Conservation (phyloP, 2,329 filamentous ascomycete species). For the Xylariomycetidae sp. region DNA sequence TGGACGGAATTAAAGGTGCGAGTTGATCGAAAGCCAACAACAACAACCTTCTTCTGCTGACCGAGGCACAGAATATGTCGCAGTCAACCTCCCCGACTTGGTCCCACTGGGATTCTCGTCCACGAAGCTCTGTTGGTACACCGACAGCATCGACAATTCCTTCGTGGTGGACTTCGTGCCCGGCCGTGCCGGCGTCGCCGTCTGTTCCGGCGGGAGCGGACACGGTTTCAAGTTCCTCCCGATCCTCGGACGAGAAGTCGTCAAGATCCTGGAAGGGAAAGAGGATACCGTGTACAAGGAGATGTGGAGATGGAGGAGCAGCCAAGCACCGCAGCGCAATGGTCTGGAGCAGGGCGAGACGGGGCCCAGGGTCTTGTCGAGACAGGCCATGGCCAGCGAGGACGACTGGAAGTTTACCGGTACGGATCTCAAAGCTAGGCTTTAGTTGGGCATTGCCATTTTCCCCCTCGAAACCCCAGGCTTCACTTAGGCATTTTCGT, state of each 20-base stretch:
- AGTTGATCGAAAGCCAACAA: neutral
- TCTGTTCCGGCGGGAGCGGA: conserved; percentile 56
- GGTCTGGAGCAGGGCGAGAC: conserved; percentile 24
- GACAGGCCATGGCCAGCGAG: conserved; percentile 21
- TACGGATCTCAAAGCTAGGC: too few relatives aligned
- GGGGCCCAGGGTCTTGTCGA: conserved; percentile 21
- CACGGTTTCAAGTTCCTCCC: conserved; percentile 28
- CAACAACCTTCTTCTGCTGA: neutral
- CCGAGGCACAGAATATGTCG: conserved; percentile 16
- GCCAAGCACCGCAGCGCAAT: conserved; percentile 10
- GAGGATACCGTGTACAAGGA: conserved; percentile 19
- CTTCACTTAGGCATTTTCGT: too few relatives aligned
- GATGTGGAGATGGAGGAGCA: conserved; percentile 24
- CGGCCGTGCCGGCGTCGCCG: conserved; percentile 37
- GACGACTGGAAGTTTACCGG: conserved; percentile 18
- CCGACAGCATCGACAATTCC: conserved; percentile 25
- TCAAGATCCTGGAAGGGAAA: conserved; percentile 23
- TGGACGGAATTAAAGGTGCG: conserved; percentile 21
- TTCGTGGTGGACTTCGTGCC: conserved; percentile 38
- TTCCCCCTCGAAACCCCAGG: too few relatives aligned
- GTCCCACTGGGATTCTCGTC: conserved; percentile 28
- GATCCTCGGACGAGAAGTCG: conserved; percentile 24
- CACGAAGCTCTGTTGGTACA: conserved; percentile 36
- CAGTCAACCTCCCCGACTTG: conserved; percentile 36
- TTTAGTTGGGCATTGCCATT: too few relatives aligned